Conservation (phyloP, 768 basidiomycete species). For the Obba rivulosa region DNA sequence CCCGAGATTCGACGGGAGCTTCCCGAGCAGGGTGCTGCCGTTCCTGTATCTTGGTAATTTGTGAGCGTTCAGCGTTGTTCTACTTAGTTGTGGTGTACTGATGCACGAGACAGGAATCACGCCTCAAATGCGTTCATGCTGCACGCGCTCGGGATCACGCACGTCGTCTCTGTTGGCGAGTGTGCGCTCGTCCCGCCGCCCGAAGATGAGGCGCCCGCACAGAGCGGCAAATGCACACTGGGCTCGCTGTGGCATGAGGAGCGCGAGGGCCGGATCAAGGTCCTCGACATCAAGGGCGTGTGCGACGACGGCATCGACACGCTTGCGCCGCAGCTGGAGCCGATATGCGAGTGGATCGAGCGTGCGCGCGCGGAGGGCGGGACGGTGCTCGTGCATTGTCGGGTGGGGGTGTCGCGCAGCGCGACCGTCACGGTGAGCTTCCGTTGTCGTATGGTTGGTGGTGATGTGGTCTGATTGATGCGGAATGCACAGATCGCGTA, state of each 20-base stretch:
- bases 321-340: constrained; percentile 80
- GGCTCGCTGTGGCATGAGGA: constrained; percentile 87
- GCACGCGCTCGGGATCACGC: constrained; percentile 91
- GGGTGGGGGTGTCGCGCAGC: constrained; percentile 97
- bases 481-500: constrained; percentile 69
- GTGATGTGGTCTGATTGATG: neutral
- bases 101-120: constrained; percentile 61
- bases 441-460: constrained; percentile 1
- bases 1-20: constrained; percentile 88
- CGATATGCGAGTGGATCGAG: constrained; percentile 93
- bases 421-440: constrained; percentile 82
- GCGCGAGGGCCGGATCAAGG: constrained; percentile 83
- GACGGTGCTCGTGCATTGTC: constrained; percentile 90
- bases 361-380: constrained; percentile 77
- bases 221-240: constrained; percentile 41
- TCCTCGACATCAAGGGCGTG: constrained; percentile 86
- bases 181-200: constrained; percentile 83
- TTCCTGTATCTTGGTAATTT: constrained; percentile 93
- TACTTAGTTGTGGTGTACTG: constrained; percentile 8
- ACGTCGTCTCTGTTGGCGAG: constrained; percentile 96
- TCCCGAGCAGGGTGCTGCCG: constrained; percentile 89
- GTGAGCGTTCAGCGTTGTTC: constrained; percentile 43
- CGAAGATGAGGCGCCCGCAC: constrained; percentile 26
- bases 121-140: constrained; percentile 95
- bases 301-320: constrained; percentile 97